These are phyloP conservation scores for Mycena polygramma DNA, from an alignment of 768 basidiomycete genomes.

Conservation along the genomic window DNA sequence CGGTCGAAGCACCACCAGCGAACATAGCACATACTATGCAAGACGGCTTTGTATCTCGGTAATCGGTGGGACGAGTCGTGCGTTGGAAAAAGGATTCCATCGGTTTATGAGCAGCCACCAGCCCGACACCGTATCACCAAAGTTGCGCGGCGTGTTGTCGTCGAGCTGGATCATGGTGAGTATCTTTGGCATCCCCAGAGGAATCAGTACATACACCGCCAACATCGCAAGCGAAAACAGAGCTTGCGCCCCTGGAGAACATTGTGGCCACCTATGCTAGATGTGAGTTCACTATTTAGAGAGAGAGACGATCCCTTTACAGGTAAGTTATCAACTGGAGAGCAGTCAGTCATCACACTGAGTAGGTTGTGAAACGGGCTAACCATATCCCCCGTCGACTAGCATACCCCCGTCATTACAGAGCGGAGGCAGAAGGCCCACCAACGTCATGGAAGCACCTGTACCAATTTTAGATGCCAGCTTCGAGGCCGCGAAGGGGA, in stretches of 20 bases:
- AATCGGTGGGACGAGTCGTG: slow-evolving; percentile 84
- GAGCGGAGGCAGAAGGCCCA: slow-evolving; percentile 93
- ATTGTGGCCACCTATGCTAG: slow-evolving; percentile 84
- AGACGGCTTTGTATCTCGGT: slow-evolving; percentile 95
- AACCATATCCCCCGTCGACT: slow-evolving; percentile 91
- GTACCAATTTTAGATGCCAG: slow-evolving; percentile 24
- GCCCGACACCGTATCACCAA: slow-evolving; percentile 95
- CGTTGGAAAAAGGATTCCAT: slow-evolving; percentile 91
- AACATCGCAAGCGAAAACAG: slow-evolving; percentile 94
- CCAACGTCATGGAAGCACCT: slow-evolving; percentile 98
- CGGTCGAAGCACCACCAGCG: background rate
- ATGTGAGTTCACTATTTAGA: slow-evolving; percentile 14
- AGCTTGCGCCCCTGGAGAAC: slow-evolving; percentile 91
- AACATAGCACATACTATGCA: slow-evolving; percentile 82
- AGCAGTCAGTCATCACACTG: slow-evolving; percentile 25
- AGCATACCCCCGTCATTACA: slow-evolving; percentile 95
- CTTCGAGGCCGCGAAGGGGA: background rate
- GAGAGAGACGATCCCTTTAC: slow-evolving; percentile 54
- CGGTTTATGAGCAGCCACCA: slow-evolving; percentile 96
- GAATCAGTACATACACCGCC: slow-evolving; percentile 71
- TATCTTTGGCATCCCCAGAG: background rate
- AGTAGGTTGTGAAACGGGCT: slow-evolving; percentile 20
- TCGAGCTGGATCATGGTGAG: slow-evolving; percentile 69
- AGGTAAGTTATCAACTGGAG: slow-evolving; percentile 88
- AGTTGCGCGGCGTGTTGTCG: slow-evolving; percentile 94